Base-by-base conservation (phyloP, 345 rosid species). In the Rhizophora apiculata region DNA sequence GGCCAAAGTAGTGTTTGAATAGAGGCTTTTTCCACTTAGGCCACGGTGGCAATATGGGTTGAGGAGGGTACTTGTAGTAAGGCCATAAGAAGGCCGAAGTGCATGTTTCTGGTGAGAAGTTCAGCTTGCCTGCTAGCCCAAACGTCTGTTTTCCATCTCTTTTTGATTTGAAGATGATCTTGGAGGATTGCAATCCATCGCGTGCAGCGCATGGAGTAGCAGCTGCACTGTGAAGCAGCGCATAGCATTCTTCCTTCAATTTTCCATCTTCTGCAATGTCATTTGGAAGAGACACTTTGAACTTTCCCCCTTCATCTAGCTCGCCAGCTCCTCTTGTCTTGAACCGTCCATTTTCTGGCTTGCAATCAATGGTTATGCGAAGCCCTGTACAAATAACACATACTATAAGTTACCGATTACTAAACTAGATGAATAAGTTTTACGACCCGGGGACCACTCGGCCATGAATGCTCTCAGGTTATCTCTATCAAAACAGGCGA, bases 291-390 rank as follows among this genome's bases (percentile, higher is more conserved):
- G 62, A 30, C 24, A 54, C 74, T 36, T 27, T 70, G 67, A 70
- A 70, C 26, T 61, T 70, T 31, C 74, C 74, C 22, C 24, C 53
- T 54, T 32, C 53, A 64, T 70, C 68, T 8, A 70, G 54, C 32
- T 62, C 34, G 9, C 60, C 74, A 6, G 9, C 10, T 7, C 67
- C 74, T 22, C 32, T 62, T n/a, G 68, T 70, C 21, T 54, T 70
- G 61, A 70, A 53, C 61, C 24, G 18, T 18, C 74, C 74, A 22
- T 62, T 63, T 19, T 34, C 30, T 5, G 60, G 34, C 68, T 70
- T 70, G 74, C 74, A 70, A 19, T 70, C 74, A 22, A 70, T 70
- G 39, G 52, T 70, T 32, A 70, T 67, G 5, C 36, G 58, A 34
- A 70, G 61, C 34, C 74, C 74, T 70, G 52, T 21, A 11, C 21